phyloP scores from a whole-genome alignment of 345 rosid species.

The Excoecaria agallocha region DNA sequence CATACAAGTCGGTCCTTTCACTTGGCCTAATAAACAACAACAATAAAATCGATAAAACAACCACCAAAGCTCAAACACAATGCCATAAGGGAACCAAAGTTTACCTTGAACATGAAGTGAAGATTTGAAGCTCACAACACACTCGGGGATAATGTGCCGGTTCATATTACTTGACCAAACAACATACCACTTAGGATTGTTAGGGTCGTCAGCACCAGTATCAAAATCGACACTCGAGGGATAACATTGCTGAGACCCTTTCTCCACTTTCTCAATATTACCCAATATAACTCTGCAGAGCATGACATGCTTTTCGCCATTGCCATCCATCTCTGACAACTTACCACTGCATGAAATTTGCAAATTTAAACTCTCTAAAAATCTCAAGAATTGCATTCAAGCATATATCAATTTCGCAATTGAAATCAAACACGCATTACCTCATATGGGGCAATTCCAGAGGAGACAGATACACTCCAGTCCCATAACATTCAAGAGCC shows the following conservation, averaged over 20 bases:
- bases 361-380: background rate
- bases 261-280: conserved; percentile 38
- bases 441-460: conserved; percentile 35
- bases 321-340: conserved; percentile 36
- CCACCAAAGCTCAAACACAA: background rate
- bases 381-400: background rate
- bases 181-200: conserved; percentile 36
- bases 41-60: conserved; percentile 1
- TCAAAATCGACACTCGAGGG: conserved; percentile 38
- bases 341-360: conserved; percentile 26
- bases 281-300: conserved; percentile 49
- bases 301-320: conserved; percentile 45
- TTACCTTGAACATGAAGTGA: conserved; percentile 19
- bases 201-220: conserved; percentile 44
- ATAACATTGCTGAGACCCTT: conserved; percentile 39
- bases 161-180: conserved; percentile 46
- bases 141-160: conserved; percentile 45
- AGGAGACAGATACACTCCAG: conserved; percentile 42
- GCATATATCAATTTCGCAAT: background rate
- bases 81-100: too few species aligned
- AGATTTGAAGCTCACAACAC: conserved; percentile 45
- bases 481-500: conserved; percentile 26
- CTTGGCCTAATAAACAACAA: conserved; percentile 23
- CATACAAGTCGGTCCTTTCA: conserved; percentile 6
- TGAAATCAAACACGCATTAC: conserved; percentile 10